Conservation (phyloP, 2,329 filamentous ascomycete genomes). For the Fusarium nelsonii region DNA sequence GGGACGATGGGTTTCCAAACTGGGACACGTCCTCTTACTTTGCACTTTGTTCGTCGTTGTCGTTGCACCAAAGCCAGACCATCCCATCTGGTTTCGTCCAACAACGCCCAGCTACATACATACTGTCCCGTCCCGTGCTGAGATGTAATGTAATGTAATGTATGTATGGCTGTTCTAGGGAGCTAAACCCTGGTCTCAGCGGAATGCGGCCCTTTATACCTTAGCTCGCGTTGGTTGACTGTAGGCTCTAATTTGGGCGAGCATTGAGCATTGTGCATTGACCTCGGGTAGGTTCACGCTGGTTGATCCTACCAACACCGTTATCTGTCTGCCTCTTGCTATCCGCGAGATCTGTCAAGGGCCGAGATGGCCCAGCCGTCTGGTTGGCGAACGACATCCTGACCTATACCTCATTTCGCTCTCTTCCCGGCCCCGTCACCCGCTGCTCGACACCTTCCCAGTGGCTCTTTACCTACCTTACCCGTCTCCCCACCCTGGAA, state of each 20-base stretch:
- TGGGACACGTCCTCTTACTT: constrained; percentile 6
- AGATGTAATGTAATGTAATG: neutral
- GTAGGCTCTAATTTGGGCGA: constrained; percentile 29
- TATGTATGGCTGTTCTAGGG: neutral
- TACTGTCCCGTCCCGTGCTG: neutral
- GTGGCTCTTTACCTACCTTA: constrained; percentile 44
- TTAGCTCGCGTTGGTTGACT: constrained; percentile 29
- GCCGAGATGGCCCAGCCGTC: constrained; percentile 45
- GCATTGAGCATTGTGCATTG: constrained; percentile 9
- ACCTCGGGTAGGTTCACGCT: constrained; percentile 11
- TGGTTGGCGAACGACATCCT: constrained; percentile 47
- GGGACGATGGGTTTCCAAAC: constrained; percentile 31
- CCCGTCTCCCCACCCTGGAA: constrained; percentile 45
- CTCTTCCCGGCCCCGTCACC: constrained; percentile 48
- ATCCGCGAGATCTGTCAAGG: constrained; percentile 46
- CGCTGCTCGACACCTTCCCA: constrained; percentile 48
- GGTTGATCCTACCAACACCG: constrained; percentile 26
- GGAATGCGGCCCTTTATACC: constrained; percentile 42
- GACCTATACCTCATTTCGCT: constrained; percentile 48
- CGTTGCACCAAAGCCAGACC: constrained; percentile 9
- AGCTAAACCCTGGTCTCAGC: constrained; percentile 27
- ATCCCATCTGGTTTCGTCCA: constrained; percentile 9
- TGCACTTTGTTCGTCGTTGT: constrained; percentile 7
- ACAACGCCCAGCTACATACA: neutral
- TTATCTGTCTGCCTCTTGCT: constrained; percentile 41